phyloP scores from a whole-genome alignment of 768 basidiomycete genomes.

The Boletus reticulatus region DNA sequence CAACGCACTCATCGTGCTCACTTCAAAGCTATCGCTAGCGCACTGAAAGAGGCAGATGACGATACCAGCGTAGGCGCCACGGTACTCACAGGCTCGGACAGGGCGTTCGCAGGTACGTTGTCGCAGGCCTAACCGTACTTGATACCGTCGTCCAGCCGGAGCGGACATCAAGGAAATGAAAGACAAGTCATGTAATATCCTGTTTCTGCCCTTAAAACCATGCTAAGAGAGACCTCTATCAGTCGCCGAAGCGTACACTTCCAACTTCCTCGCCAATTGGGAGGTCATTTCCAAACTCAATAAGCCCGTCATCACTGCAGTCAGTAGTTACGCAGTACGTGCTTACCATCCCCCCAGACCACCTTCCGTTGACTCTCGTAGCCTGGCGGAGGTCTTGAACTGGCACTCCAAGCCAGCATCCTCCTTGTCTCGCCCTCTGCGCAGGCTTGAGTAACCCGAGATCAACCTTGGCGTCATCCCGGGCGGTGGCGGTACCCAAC shows the following conservation, averaged over 20 bases:
- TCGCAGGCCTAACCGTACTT: neutral
- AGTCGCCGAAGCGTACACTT: conserved; percentile 88
- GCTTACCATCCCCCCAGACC: neutral
- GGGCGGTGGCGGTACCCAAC: conserved; percentile 92
- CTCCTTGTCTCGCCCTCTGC: conserved; percentile 89
- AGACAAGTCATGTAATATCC: conserved; percentile 80
- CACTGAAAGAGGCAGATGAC: conserved; percentile 64
- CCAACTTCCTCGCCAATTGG: conserved; percentile 88
- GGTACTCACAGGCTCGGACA: conserved; percentile 90
- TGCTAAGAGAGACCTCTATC: conserved; percentile 1
- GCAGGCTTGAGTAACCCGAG: conserved; percentile 93
- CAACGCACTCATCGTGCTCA: conserved; percentile 83
- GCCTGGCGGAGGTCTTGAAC: conserved; percentile 97
- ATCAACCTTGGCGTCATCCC: conserved; percentile 95
- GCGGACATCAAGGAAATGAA: conserved; percentile 99
- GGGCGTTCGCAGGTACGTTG: conserved; percentile 81
- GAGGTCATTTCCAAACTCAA: conserved; percentile 63
- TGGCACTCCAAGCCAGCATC: conserved; percentile 96
- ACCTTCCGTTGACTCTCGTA: conserved; percentile 30
- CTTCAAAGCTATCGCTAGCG: conserved; percentile 78
- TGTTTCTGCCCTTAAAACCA: neutral
- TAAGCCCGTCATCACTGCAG: conserved; percentile 95
- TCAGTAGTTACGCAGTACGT: conserved; percentile 89
- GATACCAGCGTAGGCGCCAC: conserved; percentile 78
- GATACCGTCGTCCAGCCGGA: conserved; percentile 55